Base-by-base conservation (phyloP, 371 early-diverging fungal species). In the Sporodiniella umbellata region DNA sequence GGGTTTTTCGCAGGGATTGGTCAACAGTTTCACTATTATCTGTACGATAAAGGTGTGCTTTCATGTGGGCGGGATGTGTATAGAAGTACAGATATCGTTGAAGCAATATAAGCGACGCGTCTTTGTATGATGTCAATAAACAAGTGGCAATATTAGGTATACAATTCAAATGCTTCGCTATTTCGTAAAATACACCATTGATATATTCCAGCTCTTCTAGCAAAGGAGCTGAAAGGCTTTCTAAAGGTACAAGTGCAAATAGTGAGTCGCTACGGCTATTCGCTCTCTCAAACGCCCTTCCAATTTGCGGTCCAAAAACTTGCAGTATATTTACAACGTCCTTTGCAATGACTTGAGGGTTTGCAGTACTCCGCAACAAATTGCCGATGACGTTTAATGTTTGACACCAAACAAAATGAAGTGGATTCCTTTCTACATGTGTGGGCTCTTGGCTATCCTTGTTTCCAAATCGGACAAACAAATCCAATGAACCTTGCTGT, bases 61-160 rank as follows among this genome's bases (percentile, higher is more conserved):
- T 72, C 54, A 75, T 58, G 35, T 72, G 70, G 3, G 63, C 45
- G 11, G 76, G 76, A 50, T 72, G 72, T 1, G 66, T 70, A 25
- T 64, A 68, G 51, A 58, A 68, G 42, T 72, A 72, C n/a, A 56
- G 62, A 35, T 68, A 72, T 4, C 70, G 68, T 26, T 68, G 68
- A 12, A 75, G 48, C 23, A 72, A 33, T 12, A 53, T 17, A 2
- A 72, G 45, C 1, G 66, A 63, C 23, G 59, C 63, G n/a, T 72
- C 62, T 35, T 70, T 67, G 48, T 53, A 75, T 24, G 66, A 53
- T 0, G 61, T 40, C 23, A 74, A 64, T 2, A 74, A 26, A 37
- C 56, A 58, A 1, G 49, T 35, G 14, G 66, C 64, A 19, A 64
- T 50, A 4, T 56, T 50, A 5, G 50, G 37, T 4, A 68, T 47